Base-by-base conservation (phyloP, 192 early-diverging fungal genomes). In the Coemansia sp. region DNA sequence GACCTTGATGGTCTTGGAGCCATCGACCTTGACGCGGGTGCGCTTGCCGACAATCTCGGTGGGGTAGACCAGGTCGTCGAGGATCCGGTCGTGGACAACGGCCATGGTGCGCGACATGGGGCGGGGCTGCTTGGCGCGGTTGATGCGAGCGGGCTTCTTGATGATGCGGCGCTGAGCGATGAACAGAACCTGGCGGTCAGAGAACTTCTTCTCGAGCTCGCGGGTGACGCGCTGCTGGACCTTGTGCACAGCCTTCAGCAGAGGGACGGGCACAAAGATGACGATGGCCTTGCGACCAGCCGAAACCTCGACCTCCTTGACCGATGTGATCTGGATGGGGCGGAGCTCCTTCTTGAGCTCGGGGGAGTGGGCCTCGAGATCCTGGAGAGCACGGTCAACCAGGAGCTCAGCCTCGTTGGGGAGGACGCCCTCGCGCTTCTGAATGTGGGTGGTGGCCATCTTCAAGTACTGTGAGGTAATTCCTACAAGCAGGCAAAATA, bases 171-270 rank as follows among this genome's bases (percentile, higher is more conserved):
- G 91, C 81, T 97, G 89, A 55, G 93, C 87, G 60, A 89, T 67
- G 50, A 98, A 86, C 61, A 98, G 82, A 46, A 98, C 89, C 81
- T 98, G 96, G 59, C 94, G 89, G 82, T 98, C 96, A 67, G 91
- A 91, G 87, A 98, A 96, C 89, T 98, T 98, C 91, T 98, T 98
- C 85, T 98, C 96, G 66, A 98, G 84, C 84, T 98, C 96, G 75
- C 96, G 92, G 65, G 93, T 92, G 46, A 98, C 87, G 68, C 88
- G 87, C 71, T 83, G 78, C 81, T 96, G 93, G 72, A 95, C 81
- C 85, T 95, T 95, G 85, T 97, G 92, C 86, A 91, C 91, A 50
- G 84, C 84, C 85, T 94, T 93, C 50, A 94, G 71, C 60, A 86
- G 76, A 37, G 96, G 96, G 53, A 97, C 93, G 56, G 96, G 94